Evolutionary conservation across 192 early-diverging fungal genomes (phyloP), one percentile per base, ranked within the genome.

Genomic region (Linnemannia exigua): DNA sequence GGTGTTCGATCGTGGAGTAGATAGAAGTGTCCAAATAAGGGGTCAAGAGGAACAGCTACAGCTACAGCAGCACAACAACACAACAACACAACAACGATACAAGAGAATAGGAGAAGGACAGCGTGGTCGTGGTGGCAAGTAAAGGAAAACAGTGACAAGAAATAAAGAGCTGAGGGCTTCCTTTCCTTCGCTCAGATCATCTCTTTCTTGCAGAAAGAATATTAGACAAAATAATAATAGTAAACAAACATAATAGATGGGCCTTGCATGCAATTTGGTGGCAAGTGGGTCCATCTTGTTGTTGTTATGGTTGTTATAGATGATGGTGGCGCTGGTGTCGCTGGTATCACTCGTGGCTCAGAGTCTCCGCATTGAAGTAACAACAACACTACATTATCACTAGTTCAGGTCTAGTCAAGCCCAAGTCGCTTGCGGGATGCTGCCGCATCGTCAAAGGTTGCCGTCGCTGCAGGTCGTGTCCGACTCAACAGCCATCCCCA

Each of bases 401-500:
- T n/a, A n/a, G n/a, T 9, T 19, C 67, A 35, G 20, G 76, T 47
- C 20, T 35, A 84, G 2, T 79, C 84, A 22, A 86, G 50, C 3
- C 79, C 75, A 58, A 86, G 84, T 67, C 79, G 78, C 74, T 77
- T 86, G 19, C 78, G 38, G 9, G 54, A 61, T 16, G 50, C 76
- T 17, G 36, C 38, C 8, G 72, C 78, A 8, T 74, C 74, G 15
- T 52, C 54, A 63, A 33, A 63, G 3, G 75, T 50, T 3, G 79
- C 75, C 6, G 79, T 75, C 5, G 84, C 75, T 33, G 84, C 77
- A 46, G 84, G 84, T 19, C 75, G 84, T 3, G 84, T 73, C 31
- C 79, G 67, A 37, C 84, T 77, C 19, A 86, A 20, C 6, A 86
- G 48, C 84, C 84, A 86, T 19, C 84, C 84, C 84, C 84, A 86